Evolutionary conservation across 2,329 filamentous ascomycete species (phyloP).

Genomic region (Microdochium trichocladiopsis): DNA sequence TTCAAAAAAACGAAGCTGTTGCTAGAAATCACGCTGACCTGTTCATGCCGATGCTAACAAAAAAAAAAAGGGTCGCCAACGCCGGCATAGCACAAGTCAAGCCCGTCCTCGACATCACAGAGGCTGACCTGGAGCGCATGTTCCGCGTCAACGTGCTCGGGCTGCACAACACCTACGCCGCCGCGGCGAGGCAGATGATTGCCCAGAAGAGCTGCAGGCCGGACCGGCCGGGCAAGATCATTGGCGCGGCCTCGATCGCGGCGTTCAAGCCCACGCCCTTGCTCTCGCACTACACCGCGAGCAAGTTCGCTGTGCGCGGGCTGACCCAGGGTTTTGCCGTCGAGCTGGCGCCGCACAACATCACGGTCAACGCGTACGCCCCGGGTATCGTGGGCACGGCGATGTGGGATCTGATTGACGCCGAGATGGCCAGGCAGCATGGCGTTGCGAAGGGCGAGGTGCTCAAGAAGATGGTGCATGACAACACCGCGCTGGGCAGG

Average conservation of each 20-base stretch:
- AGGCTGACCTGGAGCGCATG: slow-evolving; percentile 50
- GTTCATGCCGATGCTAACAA: too few relatives aligned
- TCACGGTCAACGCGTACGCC: slow-evolving; percentile 61
- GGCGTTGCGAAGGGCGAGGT: slow-evolving; percentile 44
- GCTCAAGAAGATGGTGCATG: slow-evolving; percentile 44
- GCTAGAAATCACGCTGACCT: too few relatives aligned
- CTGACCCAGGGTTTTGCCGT: slow-evolving; percentile 60
- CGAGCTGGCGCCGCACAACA: slow-evolving; percentile 56
- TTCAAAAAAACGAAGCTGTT: too few relatives aligned
- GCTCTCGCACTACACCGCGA: slow-evolving; percentile 55
- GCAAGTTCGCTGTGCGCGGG: slow-evolving; percentile 61
- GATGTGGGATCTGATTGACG: slow-evolving; percentile 66
- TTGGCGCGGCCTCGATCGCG: slow-evolving; percentile 47
- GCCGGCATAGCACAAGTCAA: slow-evolving; percentile 56
- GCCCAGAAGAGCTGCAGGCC: slow-evolving; percentile 41
- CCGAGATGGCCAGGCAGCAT: slow-evolving; percentile 43
- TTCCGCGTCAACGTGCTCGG: slow-evolving; percentile 60
- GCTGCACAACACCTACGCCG: slow-evolving; percentile 57
- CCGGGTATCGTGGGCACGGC: slow-evolving; percentile 60
- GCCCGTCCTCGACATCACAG: slow-evolving; percentile 45
- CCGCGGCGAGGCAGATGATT: slow-evolving; percentile 60
- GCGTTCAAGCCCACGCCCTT: slow-evolving; percentile 53
- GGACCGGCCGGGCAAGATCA: slow-evolving; percentile 31
- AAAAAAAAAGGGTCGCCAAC: slow-evolving; percentile 49
- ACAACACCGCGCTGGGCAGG: slow-evolving; percentile 49